phyloP scores from a whole-genome alignment of 2,329 filamentous ascomycete species.

The Coniosporium tulheliwenetii region DNA sequence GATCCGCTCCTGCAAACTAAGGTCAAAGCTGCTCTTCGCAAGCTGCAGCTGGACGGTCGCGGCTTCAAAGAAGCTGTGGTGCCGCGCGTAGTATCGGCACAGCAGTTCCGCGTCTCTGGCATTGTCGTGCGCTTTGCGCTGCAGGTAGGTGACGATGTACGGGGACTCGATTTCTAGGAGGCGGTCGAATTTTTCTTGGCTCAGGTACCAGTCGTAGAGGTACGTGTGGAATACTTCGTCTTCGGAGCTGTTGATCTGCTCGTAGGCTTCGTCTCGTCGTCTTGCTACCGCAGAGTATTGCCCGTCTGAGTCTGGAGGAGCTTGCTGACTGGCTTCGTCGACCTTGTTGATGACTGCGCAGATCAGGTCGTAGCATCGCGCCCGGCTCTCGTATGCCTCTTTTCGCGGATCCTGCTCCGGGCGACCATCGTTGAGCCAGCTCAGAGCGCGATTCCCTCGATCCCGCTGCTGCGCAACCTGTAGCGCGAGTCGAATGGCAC shows the following conservation, averaged over 20 bases:
- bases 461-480: conserved; percentile 73
- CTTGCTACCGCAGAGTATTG: conserved; percentile 59
- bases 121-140: conserved; percentile 57
- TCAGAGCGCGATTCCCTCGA: conserved; percentile 68
- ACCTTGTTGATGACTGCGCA: conserved; percentile 66
- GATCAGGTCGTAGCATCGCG: conserved; percentile 73
- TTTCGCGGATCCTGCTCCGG: conserved; percentile 56
- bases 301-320: conserved; percentile 64
- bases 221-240: conserved; percentile 94
- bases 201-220: conserved; percentile 95
- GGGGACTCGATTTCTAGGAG: conserved; percentile 72
- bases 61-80: conserved; percentile 70
- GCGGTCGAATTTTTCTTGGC: conserved; percentile 69
- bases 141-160: conserved; percentile 74
- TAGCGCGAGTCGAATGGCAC: conserved; percentile 72
- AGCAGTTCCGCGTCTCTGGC: conserved; percentile 75
- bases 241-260: conserved; percentile 70
- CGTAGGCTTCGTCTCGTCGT: conserved; percentile 76
- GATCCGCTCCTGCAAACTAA: conserved; percentile 74
- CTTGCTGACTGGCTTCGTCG: conserved; percentile 51
- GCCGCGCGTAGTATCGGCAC: conserved; percentile 82
- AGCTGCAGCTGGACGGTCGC: conserved; percentile 74
- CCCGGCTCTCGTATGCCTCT: conserved; percentile 52
- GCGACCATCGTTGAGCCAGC: conserved; percentile 75
- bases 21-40: conserved; percentile 63